These are phyloP conservation scores for Claviceps sp. DNA, from an alignment of 2,329 filamentous ascomycete species.

Conservation along the genomic window DNA sequence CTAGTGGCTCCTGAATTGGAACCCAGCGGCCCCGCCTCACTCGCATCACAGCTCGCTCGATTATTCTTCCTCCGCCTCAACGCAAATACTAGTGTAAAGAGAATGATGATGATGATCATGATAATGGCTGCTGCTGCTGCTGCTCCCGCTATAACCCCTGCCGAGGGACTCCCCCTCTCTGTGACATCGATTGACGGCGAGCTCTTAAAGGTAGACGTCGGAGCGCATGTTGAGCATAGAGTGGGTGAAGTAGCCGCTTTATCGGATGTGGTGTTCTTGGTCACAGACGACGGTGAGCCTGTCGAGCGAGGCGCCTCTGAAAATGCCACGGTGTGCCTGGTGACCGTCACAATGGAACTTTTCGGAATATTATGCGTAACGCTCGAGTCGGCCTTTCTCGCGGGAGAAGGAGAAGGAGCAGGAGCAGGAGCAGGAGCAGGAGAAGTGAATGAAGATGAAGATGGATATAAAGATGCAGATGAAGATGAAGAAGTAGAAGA, in stretches of 20 bases:
- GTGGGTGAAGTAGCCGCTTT: neutral
- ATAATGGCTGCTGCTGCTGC: slow-evolving; percentile 17
- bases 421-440: too few species aligned
- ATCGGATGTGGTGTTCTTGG: too few species aligned
- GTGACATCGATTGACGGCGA: neutral
- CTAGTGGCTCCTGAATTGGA: neutral
- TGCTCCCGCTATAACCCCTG: slow-evolving; percentile 21
- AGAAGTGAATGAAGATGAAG: too few species aligned
- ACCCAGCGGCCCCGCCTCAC: slow-evolving; percentile 6
- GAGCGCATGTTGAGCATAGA: neutral
- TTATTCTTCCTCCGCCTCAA: slow-evolving; percentile 9
- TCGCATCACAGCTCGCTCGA: slow-evolving; percentile 2
- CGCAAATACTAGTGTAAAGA: slow-evolving; percentile 12
- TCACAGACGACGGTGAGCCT: neutral
- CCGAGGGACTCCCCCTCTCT: slow-evolving; percentile 9
- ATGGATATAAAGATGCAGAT: too few species aligned
- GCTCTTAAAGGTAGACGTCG: neutral
- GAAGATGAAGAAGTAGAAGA: too few species aligned
- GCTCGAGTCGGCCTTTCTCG: slow-evolving; percentile 22
- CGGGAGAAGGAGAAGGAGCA: neutral
- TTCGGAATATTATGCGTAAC: slow-evolving; percentile 24
- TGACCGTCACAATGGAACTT: slow-evolving; percentile 20
- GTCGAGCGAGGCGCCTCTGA: slow-evolving; percentile 14
- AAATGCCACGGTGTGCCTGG: slow-evolving; percentile 20
- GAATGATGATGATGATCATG: slow-evolving; percentile 12